phyloP scores from a whole-genome alignment of 345 rosid genomes.

The Linum lewisii region DNA sequence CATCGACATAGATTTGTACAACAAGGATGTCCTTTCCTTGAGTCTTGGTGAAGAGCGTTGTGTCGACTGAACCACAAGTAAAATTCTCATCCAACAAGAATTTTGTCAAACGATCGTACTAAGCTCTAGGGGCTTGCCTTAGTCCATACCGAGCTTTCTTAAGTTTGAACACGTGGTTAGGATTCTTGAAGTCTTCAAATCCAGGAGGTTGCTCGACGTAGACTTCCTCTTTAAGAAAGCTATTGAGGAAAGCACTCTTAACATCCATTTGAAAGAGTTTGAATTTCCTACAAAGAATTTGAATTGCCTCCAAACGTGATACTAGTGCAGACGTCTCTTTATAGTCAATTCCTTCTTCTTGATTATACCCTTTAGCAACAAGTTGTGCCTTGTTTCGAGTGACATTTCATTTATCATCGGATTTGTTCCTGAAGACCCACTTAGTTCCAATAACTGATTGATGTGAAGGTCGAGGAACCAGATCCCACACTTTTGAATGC shows the following conservation, averaged over 20 bases:
- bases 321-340: background rate
- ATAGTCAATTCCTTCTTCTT: background rate
- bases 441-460: background rate
- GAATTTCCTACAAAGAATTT: background rate
- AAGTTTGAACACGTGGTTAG: background rate
- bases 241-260: background rate
- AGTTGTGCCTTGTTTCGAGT: background rate
- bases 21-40: background rate
- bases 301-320: background rate
- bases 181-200: background rate
- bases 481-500: no score
- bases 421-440: background rate
- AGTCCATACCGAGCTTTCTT: background rate
- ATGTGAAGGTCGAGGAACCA: no score
- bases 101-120: background rate
- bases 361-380: background rate
- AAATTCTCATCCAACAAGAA: no score
- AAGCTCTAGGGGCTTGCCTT: background rate
- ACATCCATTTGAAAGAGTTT: background rate
- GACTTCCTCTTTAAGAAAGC: background rate
- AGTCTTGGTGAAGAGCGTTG: background rate
- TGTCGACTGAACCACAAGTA: background rate
- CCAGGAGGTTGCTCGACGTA: background rate
- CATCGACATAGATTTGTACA: background rate
- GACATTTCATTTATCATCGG: background rate